Base-by-base conservation (phyloP, 169 alveolate species). In the Cryptosporidium parvum region DNA sequence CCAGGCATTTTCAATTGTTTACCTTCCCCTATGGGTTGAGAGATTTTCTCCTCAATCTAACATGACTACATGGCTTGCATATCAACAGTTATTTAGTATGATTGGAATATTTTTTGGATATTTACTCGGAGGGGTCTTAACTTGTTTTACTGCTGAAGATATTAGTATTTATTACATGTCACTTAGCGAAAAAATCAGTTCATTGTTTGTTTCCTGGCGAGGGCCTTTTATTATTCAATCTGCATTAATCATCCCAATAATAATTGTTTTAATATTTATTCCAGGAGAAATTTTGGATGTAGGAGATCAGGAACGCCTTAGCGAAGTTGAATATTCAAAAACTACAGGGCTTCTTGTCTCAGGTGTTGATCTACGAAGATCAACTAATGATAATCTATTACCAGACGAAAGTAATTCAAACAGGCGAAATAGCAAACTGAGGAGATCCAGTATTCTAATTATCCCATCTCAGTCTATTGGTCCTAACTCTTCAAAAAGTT, bases 141-240 rank as follows among this genome's bases (percentile, higher is more conserved):
- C 89, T 29, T 80, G 80, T 62, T 62, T 80, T 37, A 62, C 73
- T 61, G 68, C 45, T 23, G 75, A 80, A 7, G 89, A 80, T 21
- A 33, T 80, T 61, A 44, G 42, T 80, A 62, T 67, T 45, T 62
- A 45, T 44, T 42, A 80, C 26, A 45, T 70, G 56, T 59, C 75
- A 12, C 37, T 39, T 21, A 62, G 80, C 39, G 80, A 80, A 45
- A 37, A 39, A 45, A 18, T 80, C 45, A 61, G 23, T 18, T 14
- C 80, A 1, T 12, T 29, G 9, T 62, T 80, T 14, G 23, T 80
- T 62, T 80, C 89, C 16, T 80, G 89, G 89, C 61, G 89, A 48
- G 89, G 89, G n/a, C 89, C 89, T n/a, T 80, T 80, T 62, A 37
- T 80, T 21, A 44, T 80, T 59, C 89, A 80, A 42, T 61, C 75